Base-by-base conservation (phyloP, 257 asterid genomes). In the Capsicum rhomboideum region DNA sequence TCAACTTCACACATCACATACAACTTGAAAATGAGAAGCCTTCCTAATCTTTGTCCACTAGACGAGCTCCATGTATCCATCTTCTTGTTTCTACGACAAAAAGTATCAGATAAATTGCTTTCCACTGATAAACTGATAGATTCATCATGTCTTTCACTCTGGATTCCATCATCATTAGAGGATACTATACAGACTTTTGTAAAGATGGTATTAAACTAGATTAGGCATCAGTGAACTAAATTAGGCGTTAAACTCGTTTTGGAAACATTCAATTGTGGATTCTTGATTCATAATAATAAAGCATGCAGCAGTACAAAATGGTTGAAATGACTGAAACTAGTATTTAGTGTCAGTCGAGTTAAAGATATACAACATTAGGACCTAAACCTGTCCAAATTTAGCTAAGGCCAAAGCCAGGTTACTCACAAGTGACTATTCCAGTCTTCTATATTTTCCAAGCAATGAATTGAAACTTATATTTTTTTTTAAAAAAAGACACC, bases 1-100 rank as follows among this genome's bases (percentile, higher is more conserved):
- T 95, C 99, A 20, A 82, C 86, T 87, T 89, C 94, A 85, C 97
- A 94, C 72, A 85, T 83, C 69, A n/a, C n/a, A n/a, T n/a, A 88
- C 84, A 95, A 88, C 87, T 92, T 91, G 14, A 87, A 84, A 80
- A 89, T 93, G 79, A 94, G 89, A 86, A 56, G 78, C 83, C 89
- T 89, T 84, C 94, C 95, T 61, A 83, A 85, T 40, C 87, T 87
- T 85, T 84, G 90, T 54, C 88, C 92, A 86, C 88, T 84, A 59
- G 90, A 86, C 64, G 86, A 83, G 82, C 89, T 87, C 99, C 99
- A 95, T 85, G 93, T 61, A 86, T 80, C 90, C 85, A 90, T 80
- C 91, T 93, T 88, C 85, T 90, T 92, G 61, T 89, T 72, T 29
- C 90, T 89, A 85, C 89, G 68, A 56, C 67, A 56, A 84, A 16